A percentile compares a stretch with the other conserved stretches of the same genome.
Evolutionary conservation across 2,329 filamentous ascomycete species (phyloP).

Genomic region (Fusarium continuum): DNA sequence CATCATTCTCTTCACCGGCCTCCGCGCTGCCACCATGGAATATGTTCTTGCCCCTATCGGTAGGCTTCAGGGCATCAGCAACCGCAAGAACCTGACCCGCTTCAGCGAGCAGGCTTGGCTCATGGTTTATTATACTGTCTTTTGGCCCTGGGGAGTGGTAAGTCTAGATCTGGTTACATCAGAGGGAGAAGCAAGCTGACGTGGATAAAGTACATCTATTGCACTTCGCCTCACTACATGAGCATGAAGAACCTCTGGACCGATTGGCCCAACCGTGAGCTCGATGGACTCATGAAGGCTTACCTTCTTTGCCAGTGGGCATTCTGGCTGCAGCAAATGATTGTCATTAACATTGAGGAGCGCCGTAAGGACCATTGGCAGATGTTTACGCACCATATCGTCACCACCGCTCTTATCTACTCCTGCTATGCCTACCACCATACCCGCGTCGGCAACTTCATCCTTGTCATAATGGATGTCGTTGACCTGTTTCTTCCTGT

Average conservation of each 20-base stretch:
- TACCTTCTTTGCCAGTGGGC: slow-evolving; percentile 91
- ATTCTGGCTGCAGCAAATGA: slow-evolving; percentile 93
- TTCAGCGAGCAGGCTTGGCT: slow-evolving; percentile 97
- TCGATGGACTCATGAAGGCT: slow-evolving; percentile 79
- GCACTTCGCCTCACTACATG: slow-evolving; percentile 79
- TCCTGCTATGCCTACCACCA: slow-evolving; percentile 87
- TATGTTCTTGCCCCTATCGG: slow-evolving; percentile 85
- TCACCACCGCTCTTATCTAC: slow-evolving; percentile 83
- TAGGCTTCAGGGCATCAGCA: slow-evolving; percentile 74
- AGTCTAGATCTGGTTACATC: slow-evolving; percentile 44
- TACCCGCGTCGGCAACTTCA: slow-evolving; percentile 86
- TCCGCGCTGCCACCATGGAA: slow-evolving; percentile 87
- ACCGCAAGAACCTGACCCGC: slow-evolving; percentile 78
- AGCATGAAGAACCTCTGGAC: slow-evolving; percentile 83
- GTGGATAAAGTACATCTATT: slow-evolving; percentile 77
- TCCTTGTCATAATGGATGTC: slow-evolving; percentile 92
- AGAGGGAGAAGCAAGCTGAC: background rate
- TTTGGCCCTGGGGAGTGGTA: slow-evolving; percentile 88
- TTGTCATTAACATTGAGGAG: slow-evolving; percentile 95
- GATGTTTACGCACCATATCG: slow-evolving; percentile 94
- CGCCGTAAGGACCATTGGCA: slow-evolving; percentile 94
- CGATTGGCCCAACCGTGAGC: slow-evolving; percentile 81
- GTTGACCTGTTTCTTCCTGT: slow-evolving; percentile 90
- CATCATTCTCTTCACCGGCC: slow-evolving; percentile 85
- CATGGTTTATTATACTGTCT: slow-evolving; percentile 80